Base-by-base conservation (phyloP, 1,139 yeast genomes). In the Maudiozyma humilis region DNA sequence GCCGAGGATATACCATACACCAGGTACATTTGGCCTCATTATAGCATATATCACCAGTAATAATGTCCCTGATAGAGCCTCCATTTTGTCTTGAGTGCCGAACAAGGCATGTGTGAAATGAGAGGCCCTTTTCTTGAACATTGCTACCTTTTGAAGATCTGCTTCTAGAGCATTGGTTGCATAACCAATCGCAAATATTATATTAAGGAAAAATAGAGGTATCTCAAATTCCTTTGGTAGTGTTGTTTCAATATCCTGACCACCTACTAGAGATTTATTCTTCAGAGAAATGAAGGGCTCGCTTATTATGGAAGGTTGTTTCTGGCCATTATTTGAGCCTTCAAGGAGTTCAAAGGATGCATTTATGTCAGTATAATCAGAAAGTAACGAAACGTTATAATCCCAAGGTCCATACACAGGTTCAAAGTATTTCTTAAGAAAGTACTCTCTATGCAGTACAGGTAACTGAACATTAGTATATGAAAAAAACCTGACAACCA, bases 1-100 rank as follows among this genome's bases (percentile, higher is more conserved):
- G 0, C 96, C 96, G 49, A 86, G 68, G 1, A 85, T 78, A 57
- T 86, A 86, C 96, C 96, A 88, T n/a, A 86, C 86, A 2, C 95
- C 93, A 0, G 96, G 95, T 3, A 78, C 76, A 1, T 83, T 76
- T 0, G 89, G 88, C 50, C 87, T 68, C 88, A 82, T 72, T 19
- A 77, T 72, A 2, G 95, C 79, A 57, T 83, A 88, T 4, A 80
- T 60, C 0, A 93, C 78, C 36, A 82, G 66, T 18, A 86, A 66
- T 27, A 88, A 60, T 15, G 85, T 68, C 0, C 89, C 91, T 57
- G 84, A 89, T 2, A 88, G 64, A 0, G 84, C 72, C 54, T 83
- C 93, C 38, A 86, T 64, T 34, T 81, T 73, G 56, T 86, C 85
- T 0, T 66, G 51, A 1, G 84, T 72, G 2, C 71, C 62, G 55